Evolutionary conservation across 2,329 filamentous ascomycete genomes (phyloP), one percentile per base, ranked within the genome.

Genomic region (Fusarium oxysporum): DNA sequence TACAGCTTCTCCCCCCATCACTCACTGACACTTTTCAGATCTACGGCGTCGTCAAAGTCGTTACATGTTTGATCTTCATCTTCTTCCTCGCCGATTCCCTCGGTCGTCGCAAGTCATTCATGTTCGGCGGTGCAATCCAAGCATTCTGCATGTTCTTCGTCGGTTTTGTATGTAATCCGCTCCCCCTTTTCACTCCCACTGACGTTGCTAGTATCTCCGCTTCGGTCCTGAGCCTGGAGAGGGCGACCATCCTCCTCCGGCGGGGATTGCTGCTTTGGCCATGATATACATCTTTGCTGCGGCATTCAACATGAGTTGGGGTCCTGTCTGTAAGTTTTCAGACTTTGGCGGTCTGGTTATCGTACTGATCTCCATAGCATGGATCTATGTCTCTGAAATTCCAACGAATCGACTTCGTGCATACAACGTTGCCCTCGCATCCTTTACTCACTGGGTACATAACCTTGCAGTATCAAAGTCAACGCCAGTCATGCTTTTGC

Each of bases 21-120:
- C 1, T 7, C 0, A 28, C 32, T 68, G 4, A 68, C 19, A 30
- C 0, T 17, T 1, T 19, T 0, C 4, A 68, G 63, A 70, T 69
- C 70, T 92, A 92, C 76, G 91, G 91, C 11, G 86, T 92, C 44
- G 88, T 92, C 41, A 92, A 92, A 77, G 90, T 91, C 81, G 81
- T 86, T 9, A 87, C 89, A 23, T 92, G 89, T 73, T 83, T 86
- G 9, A 81, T 85, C 58, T 92, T 92, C 82, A 83, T 92, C 16
- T 80, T 91, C 72, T 89, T 92, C 72, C 86, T 88, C 13, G 89
- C 89, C 30, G 91, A 93, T 76, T 89, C 88, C 0, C 86, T 92
- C 1, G 91, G 91, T 10, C 87, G 91, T 38, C 82, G 89, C n/a
- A 79, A 75, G 16, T 76, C 76, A 5, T 71, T 79, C 17, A 74